Conservation (phyloP, 345 rosid genomes). For the Melaleuca alternifolia region DNA sequence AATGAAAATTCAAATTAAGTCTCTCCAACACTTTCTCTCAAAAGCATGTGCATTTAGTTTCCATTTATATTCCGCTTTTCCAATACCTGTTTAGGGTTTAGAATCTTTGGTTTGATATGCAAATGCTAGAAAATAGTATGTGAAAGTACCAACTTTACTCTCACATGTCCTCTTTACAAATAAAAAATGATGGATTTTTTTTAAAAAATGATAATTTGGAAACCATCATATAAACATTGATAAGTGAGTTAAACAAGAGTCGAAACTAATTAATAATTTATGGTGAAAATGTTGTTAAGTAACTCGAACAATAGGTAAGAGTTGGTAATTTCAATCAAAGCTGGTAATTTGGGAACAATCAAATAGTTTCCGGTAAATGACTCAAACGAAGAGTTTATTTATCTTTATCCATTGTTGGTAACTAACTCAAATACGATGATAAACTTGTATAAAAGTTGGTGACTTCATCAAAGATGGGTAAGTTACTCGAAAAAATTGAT, state of each 20-base stretch:
- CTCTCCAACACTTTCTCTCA: not conserved
- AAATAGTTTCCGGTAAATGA: not conserved
- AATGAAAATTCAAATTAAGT: not conserved
- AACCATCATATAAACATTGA: not conserved
- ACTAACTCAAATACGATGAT: not conserved
- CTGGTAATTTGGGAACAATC: not conserved
- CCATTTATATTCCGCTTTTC: not conserved
- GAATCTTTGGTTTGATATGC: not conserved
- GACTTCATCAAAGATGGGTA: not conserved
- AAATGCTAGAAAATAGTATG: not conserved
- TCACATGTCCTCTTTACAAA: not conserved
- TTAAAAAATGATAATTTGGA: not conserved
- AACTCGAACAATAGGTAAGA: not conserved
- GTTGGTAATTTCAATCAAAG: not conserved
- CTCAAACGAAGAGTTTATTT: not conserved
- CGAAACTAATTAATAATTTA: not conserved
- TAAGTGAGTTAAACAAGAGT: not conserved
- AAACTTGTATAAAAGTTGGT: not conserved
- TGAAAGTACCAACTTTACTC: not conserved
- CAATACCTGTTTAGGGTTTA: not conserved
- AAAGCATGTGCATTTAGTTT: not conserved
- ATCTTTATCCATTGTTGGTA: not conserved
- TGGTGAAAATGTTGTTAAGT: not conserved
- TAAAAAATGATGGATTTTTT: not conserved
- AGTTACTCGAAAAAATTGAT: not conserved